Conservation (phyloP, 306 rosid species). For the Cucurbita moschata region DNA sequence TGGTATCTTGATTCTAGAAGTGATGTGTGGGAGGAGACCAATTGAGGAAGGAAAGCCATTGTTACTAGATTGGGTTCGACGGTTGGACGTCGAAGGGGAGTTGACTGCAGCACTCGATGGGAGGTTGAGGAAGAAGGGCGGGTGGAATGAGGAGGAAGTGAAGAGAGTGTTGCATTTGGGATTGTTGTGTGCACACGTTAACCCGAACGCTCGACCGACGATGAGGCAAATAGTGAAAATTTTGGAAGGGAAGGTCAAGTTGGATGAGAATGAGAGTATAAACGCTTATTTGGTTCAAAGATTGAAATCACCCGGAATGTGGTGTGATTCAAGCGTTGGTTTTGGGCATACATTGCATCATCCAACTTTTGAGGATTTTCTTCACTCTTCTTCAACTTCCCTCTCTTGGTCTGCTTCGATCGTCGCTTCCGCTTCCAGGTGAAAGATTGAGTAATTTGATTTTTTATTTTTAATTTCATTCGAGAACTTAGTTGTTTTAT, state of each 20-base stretch:
- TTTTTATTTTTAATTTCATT: no score
- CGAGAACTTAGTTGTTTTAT: no score
- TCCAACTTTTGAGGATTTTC: constrained; percentile 59
- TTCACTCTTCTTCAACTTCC: constrained; percentile 37
- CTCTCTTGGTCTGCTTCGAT: constrained; percentile 30
- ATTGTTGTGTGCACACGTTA: constrained; percentile 56
- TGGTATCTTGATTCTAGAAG: constrained; percentile 64
- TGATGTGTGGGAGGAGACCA: constrained; percentile 81
- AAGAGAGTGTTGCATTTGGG: constrained; percentile 60
- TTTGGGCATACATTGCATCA: constrained; percentile 39
- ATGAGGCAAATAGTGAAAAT: constrained; percentile 63
- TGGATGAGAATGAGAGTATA: constrained; percentile 28
- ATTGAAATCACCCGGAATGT: constrained; percentile 27
- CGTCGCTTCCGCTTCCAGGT: constrained; percentile 27
- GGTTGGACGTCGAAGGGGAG: constrained; percentile 33
- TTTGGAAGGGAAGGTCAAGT: constrained; percentile 44
- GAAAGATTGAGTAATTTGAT: neutral
- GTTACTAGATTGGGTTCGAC: constrained; percentile 51
- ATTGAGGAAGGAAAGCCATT: constrained; percentile 51
- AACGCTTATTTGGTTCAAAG: constrained; percentile 30
- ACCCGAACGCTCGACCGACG: constrained; percentile 50
- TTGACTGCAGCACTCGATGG: constrained; percentile 37
- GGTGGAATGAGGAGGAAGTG: constrained; percentile 28
- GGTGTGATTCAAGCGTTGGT: constrained; percentile 24
- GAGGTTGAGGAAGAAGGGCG: constrained; percentile 30